Evolutionary conservation across 2,329 filamentous ascomycete genomes (phyloP).

Genomic region (Colletotrichum acutatum): DNA sequence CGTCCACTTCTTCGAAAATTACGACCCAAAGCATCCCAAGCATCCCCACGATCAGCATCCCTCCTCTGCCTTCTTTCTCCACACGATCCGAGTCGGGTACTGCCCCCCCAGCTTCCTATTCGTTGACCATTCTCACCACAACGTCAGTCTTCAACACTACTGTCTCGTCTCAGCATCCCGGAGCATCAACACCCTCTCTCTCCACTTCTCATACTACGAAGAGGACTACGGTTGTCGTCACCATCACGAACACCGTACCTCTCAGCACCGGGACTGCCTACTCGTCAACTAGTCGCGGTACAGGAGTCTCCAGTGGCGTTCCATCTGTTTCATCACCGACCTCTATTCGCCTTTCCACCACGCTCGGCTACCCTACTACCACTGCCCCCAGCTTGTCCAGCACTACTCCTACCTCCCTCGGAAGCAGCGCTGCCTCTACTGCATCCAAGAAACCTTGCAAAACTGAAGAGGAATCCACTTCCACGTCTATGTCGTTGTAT

Average conservation of each 20-base stretch:
- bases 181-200: neutral
- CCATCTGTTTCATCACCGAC: neutral
- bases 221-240: conserved; percentile 23
- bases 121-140: conserved; percentile 21
- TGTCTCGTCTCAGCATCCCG: conserved; percentile 17
- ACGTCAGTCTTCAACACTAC: conserved; percentile 16
- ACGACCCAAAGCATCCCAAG: conserved; percentile 15
- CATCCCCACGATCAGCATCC: neutral
- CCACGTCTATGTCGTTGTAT: neutral
- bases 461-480: neutral
- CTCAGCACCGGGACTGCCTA: conserved; percentile 11
- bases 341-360: conserved; percentile 26
- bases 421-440: neutral
- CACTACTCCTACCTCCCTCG: neutral
- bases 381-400: neutral
- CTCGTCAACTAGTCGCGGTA: conserved; percentile 5
- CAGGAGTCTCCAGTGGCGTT: conserved; percentile 4
- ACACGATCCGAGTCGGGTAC: neutral
- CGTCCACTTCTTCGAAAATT: neutral
- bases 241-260: conserved; percentile 8
- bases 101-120: conserved; percentile 1
- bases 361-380: conserved; percentile 22
- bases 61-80: neutral
- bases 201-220: conserved; percentile 6
- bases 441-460: conserved; percentile 9